These are phyloP conservation scores for Madurella mycetomatis DNA, from an alignment of 2,329 filamentous ascomycete genomes.

Conservation along the genomic window DNA sequence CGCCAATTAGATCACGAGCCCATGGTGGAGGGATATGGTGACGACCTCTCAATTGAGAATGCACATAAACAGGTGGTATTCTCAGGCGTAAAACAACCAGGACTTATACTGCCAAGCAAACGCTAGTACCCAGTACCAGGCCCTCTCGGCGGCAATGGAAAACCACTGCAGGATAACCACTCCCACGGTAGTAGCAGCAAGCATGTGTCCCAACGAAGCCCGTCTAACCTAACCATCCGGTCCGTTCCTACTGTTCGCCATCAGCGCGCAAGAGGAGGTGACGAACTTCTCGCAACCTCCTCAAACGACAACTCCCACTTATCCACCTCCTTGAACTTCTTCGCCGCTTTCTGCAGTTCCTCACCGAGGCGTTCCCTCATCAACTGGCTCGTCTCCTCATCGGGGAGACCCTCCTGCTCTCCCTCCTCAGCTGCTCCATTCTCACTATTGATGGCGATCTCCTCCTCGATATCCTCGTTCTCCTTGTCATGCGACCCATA, in stretches of 20 bases:
- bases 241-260: neutral
- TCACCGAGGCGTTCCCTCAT: conserved; percentile 33
- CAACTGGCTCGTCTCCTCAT: conserved; percentile 28
- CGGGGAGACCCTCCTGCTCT: conserved; percentile 31
- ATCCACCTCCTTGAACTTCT: conserved; percentile 66
- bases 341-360: conserved; percentile 55
- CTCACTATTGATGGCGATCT: conserved; percentile 19
- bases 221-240: neutral
- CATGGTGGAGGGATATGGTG: neutral
- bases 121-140: conserved; percentile 14
- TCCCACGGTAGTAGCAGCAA: neutral
- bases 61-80: neutral
- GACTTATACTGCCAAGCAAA: conserved; percentile 5
- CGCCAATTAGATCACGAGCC: neutral
- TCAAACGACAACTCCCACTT: conserved; percentile 65
- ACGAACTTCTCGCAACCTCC: conserved; percentile 54
- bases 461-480: conserved; percentile 41
- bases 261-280: conserved; percentile 46
- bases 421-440: conserved; percentile 28
- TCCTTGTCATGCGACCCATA: conserved; percentile 57
- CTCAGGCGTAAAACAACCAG: neutral
- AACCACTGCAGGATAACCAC: conserved; percentile 10
- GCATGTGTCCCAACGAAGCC: neutral
- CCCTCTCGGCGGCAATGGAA: conserved; percentile 11
- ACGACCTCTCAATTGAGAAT: neutral